Conservation (phyloP, 23 red algal genomes). For the Gracilariopsis chorda region DNA sequence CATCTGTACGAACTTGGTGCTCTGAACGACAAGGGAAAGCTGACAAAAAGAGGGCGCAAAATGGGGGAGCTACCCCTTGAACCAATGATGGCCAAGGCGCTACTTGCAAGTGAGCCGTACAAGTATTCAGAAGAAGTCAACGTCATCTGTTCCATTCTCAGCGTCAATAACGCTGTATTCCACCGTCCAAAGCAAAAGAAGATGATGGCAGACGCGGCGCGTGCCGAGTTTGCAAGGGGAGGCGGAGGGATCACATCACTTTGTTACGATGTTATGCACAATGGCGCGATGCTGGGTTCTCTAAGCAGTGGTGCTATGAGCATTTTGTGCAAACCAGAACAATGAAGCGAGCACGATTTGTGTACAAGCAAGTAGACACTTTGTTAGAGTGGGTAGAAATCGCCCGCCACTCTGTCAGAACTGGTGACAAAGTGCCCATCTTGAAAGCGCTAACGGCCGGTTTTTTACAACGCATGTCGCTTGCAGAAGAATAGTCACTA, state of each 20-base stretch:
- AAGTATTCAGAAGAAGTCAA: conserved; percentile 80
- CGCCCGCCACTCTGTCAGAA: conserved; percentile 22
- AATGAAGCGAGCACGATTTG: conserved; percentile 81
- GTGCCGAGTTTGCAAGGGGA: conserved; percentile 44
- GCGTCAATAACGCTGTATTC: conserved; percentile 70
- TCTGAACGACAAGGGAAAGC: conserved; percentile 59
- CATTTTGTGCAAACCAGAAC: conserved; percentile 84
- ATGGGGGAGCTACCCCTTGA: conserved; percentile 97
- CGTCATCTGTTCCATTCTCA: conserved; percentile 85
- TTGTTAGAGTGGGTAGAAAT: conserved; percentile 81
- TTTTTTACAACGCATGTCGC: conserved; percentile 81
- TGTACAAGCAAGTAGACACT: conserved; percentile 82
- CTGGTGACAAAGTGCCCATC: conserved; percentile 48
- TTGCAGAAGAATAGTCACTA: conserved; percentile 82
- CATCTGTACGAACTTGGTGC: conserved; percentile 85
- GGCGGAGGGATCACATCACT: conserved; percentile 81
- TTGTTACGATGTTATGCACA: conserved; percentile 73
- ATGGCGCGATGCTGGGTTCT: conserved; percentile 78
- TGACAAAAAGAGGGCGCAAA: conserved; percentile 78
- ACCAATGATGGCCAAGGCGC: conserved; percentile 78
- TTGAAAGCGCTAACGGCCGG: conserved; percentile 80
- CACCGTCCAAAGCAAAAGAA: conserved; percentile 84
- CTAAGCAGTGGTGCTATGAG: conserved; percentile 89
- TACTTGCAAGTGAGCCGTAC: conserved; percentile 82
- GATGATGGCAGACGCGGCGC: conserved; percentile 67